Conservation (phyloP, 1,284 basidiomycete genomes). For the Xerocomus alliaceus region DNA sequence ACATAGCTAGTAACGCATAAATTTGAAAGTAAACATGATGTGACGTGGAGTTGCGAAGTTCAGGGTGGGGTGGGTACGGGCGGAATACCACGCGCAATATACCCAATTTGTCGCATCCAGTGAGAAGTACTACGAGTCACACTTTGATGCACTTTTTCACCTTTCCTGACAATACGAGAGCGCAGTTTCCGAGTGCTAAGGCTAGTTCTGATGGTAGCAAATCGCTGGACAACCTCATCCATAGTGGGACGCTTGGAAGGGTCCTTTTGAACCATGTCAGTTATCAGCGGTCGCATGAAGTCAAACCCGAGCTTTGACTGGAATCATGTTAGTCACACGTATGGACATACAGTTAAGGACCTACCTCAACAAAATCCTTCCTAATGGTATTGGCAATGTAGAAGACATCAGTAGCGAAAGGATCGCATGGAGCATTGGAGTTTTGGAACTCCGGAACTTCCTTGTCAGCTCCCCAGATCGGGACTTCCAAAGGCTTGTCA, state of each 20-base stretch:
- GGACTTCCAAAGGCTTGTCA: constrained; percentile 21
- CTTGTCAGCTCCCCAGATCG: constrained; percentile 15
- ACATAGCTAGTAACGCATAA: not conserved
- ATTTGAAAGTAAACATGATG: not conserved
- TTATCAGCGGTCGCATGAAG: constrained; percentile 22
- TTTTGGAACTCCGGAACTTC: constrained; percentile 31
- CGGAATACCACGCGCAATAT: constrained; percentile 13
- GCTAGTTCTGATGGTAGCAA: not conserved
- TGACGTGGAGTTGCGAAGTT: not conserved
- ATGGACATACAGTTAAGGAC: not conserved
- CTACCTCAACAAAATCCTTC: constrained; percentile 38
- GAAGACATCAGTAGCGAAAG: constrained; percentile 47
- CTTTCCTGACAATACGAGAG: constrained; percentile 20
- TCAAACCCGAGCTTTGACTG: constrained; percentile 22
- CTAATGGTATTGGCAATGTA: constrained; percentile 44
- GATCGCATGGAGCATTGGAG: constrained; percentile 33
- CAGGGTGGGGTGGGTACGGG: constrained; percentile 16
- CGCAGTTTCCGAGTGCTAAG: constrained; percentile 24
- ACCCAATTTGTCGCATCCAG: constrained; percentile 22
- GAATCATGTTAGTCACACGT: not conserved
- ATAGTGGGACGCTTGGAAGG: constrained; percentile 30
- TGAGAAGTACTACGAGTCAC: constrained; percentile 12
- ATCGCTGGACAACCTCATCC: constrained; percentile 23
- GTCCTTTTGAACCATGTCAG: constrained; percentile 26
- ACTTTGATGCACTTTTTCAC: not conserved